A percentile compares a stretch with the other conserved stretches of the same genome.
Conservation (phyloP, 2,329 filamentous ascomycete species). For the Pseudopithomyces chartarum region DNA sequence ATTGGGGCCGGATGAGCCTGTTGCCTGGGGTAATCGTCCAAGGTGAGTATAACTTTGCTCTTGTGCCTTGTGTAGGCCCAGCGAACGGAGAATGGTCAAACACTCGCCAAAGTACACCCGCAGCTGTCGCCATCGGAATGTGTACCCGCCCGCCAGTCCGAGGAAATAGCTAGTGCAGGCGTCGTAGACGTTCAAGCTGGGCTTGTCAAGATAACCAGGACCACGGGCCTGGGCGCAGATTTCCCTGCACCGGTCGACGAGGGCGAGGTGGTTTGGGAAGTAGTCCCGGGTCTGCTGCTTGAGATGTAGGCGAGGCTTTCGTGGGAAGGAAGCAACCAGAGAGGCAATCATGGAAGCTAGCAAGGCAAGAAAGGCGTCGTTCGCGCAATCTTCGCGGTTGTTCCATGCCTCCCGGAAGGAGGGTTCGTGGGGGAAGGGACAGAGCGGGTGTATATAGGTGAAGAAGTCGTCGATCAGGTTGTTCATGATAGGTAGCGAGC, state of each 20-base stretch:
- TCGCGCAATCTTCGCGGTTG: slow-evolving; percentile 68
- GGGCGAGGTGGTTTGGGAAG: slow-evolving; percentile 70
- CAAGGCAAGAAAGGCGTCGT: slow-evolving; percentile 70
- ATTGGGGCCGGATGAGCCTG: slow-evolving; percentile 43
- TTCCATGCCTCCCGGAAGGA: slow-evolving; percentile 74
- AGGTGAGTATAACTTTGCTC: slow-evolving; percentile 47
- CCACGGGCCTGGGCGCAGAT: slow-evolving; percentile 72
- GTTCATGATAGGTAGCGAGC: slow-evolving; percentile 69
- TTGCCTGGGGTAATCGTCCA: slow-evolving; percentile 38
- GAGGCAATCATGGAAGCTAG: slow-evolving; percentile 75
- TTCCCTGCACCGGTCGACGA: slow-evolving; percentile 73
- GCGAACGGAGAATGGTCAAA: slow-evolving; percentile 69
- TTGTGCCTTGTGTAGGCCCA: slow-evolving; percentile 66
- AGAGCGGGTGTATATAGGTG: slow-evolving; percentile 78
- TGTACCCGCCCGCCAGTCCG: slow-evolving; percentile 69
- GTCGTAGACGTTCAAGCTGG: slow-evolving; percentile 62
- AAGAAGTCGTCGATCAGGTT: slow-evolving; percentile 81
- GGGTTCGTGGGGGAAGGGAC: slow-evolving; percentile 78
- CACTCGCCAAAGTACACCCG: slow-evolving; percentile 75
- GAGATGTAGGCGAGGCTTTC: slow-evolving; percentile 71
- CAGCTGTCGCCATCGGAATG: slow-evolving; percentile 68
- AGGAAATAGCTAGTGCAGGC: slow-evolving; percentile 79
- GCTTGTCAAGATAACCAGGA: slow-evolving; percentile 58
- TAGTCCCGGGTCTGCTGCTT: slow-evolving; percentile 68
- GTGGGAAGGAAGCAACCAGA: slow-evolving; percentile 76